phyloP scores from a whole-genome alignment of 345 rosid species.

The Microcos paniculata region DNA sequence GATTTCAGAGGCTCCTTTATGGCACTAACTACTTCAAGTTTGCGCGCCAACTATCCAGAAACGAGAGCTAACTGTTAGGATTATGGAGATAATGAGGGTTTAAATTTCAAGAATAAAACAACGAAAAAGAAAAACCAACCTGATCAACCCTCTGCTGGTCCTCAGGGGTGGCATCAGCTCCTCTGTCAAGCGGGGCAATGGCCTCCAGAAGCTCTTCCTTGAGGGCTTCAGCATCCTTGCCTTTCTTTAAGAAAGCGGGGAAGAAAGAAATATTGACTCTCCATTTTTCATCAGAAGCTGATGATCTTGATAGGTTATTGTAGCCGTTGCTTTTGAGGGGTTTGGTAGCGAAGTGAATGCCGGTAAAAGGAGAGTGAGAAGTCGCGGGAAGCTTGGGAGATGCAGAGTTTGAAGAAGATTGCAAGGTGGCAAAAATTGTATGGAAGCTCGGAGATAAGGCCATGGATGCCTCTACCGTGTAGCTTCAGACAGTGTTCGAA shows the following conservation, averaged over 20 bases:
- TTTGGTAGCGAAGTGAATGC: conserved; percentile 21
- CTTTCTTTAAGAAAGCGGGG: conserved; percentile 69
- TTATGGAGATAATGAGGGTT: too few relatives aligned
- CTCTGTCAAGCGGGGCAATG: conserved; percentile 71
- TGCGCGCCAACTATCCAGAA: conserved; percentile 18
- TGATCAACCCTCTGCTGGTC: conserved; percentile 73
- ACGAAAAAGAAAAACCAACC: conserved; percentile 30
- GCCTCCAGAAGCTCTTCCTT: conserved; percentile 76
- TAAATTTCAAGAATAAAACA: too few relatives aligned
- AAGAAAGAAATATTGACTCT: conserved; percentile 67
- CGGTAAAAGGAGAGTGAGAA: conserved; percentile 15
- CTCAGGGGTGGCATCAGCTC: conserved; percentile 75
- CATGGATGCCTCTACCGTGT: conserved; percentile 14
- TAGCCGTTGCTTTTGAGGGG: conserved; percentile 21
- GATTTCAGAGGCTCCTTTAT: conserved; percentile 80
- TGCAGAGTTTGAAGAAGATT: conserved; percentile 6
- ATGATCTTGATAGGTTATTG: conserved; percentile 9
- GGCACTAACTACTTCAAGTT: conserved; percentile 79
- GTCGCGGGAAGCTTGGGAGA: conserved; percentile 15
- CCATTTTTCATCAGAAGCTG: conserved; percentile 34
- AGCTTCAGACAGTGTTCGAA: background rate
- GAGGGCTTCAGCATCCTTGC: conserved; percentile 52
- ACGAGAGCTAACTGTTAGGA: background rate
- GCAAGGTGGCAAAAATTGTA: conserved; percentile 8
- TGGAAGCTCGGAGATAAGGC: conserved; percentile 29